Percentiles rank a stretch among this genome's conserved stretches.
phyloP scores from a whole-genome alignment of 169 alveolate genomes.

The Cyclospora cayetanensis region DNA sequence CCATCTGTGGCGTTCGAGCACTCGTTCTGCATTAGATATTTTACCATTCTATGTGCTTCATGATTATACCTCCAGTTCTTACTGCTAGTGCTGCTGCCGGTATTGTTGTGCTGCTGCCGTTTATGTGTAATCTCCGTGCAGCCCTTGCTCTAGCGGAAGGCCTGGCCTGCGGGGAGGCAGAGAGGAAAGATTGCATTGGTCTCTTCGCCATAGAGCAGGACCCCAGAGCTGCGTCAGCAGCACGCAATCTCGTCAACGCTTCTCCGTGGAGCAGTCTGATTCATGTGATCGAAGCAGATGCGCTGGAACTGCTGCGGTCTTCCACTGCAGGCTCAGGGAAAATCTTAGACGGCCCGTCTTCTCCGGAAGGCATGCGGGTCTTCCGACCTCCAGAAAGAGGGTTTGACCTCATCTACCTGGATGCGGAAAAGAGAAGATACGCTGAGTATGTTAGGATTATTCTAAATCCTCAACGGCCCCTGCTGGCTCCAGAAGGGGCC shows the following conservation, averaged over 20 bases:
- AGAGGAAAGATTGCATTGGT: neutral
- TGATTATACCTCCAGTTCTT: neutral
- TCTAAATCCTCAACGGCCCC: constrained; percentile 61
- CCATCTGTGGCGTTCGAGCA: neutral
- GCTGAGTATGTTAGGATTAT: neutral
- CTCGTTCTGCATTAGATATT: neutral
- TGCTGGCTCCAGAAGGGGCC: constrained; percentile 67
- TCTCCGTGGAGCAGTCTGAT: constrained; percentile 44
- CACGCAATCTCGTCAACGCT: constrained; percentile 6
- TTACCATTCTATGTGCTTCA: neutral
- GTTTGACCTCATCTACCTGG: constrained; percentile 73
- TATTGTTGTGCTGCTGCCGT: neutral
- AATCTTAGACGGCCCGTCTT: neutral
- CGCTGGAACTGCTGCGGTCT: constrained; percentile 27
- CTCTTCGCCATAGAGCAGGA: constrained; percentile 66
- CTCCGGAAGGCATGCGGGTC: neutral
- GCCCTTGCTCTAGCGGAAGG: constrained; percentile 73
- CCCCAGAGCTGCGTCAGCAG: constrained; percentile 65
- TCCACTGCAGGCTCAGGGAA: neutral
- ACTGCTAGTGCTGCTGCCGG: neutral
- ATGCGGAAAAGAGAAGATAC: constrained; percentile 73
- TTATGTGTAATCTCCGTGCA: constrained; percentile 15
- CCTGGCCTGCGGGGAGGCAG: neutral
- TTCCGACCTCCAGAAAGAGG: constrained; percentile 19
- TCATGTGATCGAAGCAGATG: constrained; percentile 62